phyloP scores from a whole-genome alignment of 1,284 basidiomycete genomes.

The Paramarasmius palmivorus region DNA sequence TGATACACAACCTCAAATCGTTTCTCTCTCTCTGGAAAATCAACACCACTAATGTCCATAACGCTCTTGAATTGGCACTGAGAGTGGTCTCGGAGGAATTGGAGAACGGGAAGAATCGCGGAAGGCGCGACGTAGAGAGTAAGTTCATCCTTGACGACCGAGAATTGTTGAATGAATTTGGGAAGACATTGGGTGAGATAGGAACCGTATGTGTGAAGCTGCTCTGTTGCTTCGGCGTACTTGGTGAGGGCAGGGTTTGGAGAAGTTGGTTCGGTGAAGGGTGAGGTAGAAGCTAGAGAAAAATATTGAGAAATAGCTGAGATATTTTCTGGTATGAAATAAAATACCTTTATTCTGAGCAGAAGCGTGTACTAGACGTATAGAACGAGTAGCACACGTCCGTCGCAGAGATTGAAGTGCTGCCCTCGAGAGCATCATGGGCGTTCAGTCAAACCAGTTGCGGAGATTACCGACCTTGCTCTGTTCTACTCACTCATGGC shows the following conservation, averaged over 20 bases:
- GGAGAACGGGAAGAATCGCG: slow-evolving; percentile 83
- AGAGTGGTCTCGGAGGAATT: slow-evolving; percentile 95
- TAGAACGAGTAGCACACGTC: slow-evolving; percentile 8
- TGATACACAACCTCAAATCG: slow-evolving; percentile 99
- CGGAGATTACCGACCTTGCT: slow-evolving; percentile 8
- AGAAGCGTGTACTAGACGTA: slow-evolving; percentile 42
- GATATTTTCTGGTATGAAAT: not conserved
- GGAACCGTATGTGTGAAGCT: slow-evolving; percentile 87
- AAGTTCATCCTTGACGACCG: slow-evolving; percentile 97
- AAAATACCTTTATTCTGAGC: slow-evolving; percentile 48
- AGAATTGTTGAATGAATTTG: slow-evolving; percentile 96
- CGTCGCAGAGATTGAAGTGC: not conserved
- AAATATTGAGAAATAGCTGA: not conserved
- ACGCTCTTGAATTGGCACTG: slow-evolving; percentile 94
- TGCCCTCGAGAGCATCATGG: slow-evolving; percentile 14
- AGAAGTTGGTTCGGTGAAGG: slow-evolving; percentile 86
- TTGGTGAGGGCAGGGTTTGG: slow-evolving; percentile 78
- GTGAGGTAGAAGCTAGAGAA: slow-evolving; percentile 62
- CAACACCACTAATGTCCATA: slow-evolving; percentile 95
- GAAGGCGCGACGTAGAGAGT: slow-evolving; percentile 87
- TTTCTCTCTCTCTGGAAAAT: slow-evolving; percentile 92
- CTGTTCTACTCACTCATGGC: slow-evolving; percentile 9
- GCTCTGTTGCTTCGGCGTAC: slow-evolving; percentile 70
- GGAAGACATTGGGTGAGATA: slow-evolving; percentile 90
- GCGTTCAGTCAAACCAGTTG: not conserved